These are phyloP conservation scores for Telfairia occidentalis DNA, from an alignment of 331 rosid species.

Conservation along the genomic window DNA sequence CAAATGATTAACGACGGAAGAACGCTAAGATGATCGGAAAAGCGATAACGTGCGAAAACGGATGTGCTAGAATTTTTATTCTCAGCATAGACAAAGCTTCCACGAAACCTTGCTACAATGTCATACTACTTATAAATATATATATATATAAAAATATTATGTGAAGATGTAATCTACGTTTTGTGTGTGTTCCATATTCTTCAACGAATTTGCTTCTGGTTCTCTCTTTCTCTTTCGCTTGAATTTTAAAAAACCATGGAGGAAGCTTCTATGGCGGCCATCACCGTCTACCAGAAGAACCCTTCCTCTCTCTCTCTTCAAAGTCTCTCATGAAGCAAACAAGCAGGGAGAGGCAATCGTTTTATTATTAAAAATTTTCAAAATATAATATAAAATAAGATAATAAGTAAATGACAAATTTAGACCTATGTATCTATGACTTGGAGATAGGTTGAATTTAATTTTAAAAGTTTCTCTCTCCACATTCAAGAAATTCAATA, in stretches of 20 bases:
- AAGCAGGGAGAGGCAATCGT: too few species aligned
- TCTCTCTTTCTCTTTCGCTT: neutral
- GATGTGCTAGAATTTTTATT: conserved; percentile 18
- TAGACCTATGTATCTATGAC: too few species aligned
- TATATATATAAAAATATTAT: neutral
- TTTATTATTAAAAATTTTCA: too few species aligned
- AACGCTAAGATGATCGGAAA: conserved; percentile 13
- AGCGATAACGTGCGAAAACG: conserved; percentile 40
- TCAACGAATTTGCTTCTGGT: neutral
- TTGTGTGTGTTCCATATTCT: conserved; percentile 12
- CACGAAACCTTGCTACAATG: conserved; percentile 34
- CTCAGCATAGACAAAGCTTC: conserved; percentile 24
- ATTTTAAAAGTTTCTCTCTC: too few species aligned
- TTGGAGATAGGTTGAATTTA: too few species aligned
- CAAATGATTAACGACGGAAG: conserved; percentile 16
- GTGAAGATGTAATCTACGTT: conserved; percentile 15
- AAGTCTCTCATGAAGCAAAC: neutral
- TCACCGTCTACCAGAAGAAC: conserved; percentile 23
- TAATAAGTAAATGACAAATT: too few species aligned
- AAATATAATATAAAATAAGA: too few species aligned
- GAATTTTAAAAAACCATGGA: conserved; percentile 16
- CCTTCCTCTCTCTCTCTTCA: conserved; percentile 1
- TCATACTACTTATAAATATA: conserved; percentile 8
- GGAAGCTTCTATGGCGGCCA: conserved; percentile 50
- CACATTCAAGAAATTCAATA: too few species aligned